These are phyloP conservation scores for Kodamaea alishanica DNA, from an alignment of 1,139 yeast species.

Conservation along the genomic window DNA sequence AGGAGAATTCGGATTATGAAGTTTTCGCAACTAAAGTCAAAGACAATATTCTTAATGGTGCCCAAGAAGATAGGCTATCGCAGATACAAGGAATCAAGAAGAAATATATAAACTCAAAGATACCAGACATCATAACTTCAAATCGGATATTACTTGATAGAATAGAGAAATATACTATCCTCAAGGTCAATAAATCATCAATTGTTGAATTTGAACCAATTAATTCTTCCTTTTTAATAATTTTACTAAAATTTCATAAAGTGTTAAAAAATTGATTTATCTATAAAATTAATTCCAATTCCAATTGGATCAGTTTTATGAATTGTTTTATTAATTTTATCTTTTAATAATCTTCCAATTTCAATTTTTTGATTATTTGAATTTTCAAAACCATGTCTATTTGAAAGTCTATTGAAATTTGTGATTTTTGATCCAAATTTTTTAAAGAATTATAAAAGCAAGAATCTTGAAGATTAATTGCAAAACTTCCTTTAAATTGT, in stretches of 20 bases:
- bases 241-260: slow-evolving; percentile 63
- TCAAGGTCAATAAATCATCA: slow-evolving; percentile 37
- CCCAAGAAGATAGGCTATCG: slow-evolving; percentile 14
- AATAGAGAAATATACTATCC: slow-evolving; percentile 33
- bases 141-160: slow-evolving; percentile 22
- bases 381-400: slow-evolving; percentile 27
- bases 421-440: slow-evolving; percentile 30
- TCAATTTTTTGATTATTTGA: slow-evolving; percentile 24
- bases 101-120: slow-evolving; percentile 19
- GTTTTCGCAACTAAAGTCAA: slow-evolving; percentile 8
- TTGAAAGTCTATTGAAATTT: slow-evolving; percentile 36
- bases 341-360: slow-evolving; percentile 22
- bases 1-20: slow-evolving; percentile 1
- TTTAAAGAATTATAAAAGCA: slow-evolving; percentile 39
- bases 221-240: slow-evolving; percentile 32
- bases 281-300: slow-evolving; percentile 73
- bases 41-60: slow-evolving; percentile 12
- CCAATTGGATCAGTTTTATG: slow-evolving; percentile 64
- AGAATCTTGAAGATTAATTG: slow-evolving; percentile 42
- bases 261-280: slow-evolving; percentile 67
- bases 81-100: slow-evolving; percentile 15
- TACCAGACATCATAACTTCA: slow-evolving; percentile 30
- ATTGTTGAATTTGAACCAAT: slow-evolving; percentile 19
- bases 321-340: slow-evolving; percentile 14
- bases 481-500: slow-evolving; percentile 40